Conservation (phyloP, 805 yeast species). For the Grigorovia transvaalensis region DNA sequence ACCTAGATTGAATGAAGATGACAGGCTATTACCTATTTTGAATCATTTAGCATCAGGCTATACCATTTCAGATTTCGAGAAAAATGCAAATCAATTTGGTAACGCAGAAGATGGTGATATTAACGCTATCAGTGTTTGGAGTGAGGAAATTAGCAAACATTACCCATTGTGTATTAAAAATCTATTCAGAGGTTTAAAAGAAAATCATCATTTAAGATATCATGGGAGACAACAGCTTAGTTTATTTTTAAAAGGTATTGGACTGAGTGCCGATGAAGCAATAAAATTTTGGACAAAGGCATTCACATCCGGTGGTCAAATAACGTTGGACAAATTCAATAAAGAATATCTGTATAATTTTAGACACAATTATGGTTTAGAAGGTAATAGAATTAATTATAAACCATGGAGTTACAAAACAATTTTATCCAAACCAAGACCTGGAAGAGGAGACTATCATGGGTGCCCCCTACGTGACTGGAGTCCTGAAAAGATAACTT, state of each 20-base stretch:
- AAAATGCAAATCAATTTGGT: constrained; percentile 26
- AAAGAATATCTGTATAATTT: constrained; percentile 85
- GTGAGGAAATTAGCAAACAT: constrained; percentile 44
- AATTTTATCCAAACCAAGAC: constrained; percentile 62
- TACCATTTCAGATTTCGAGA: constrained; percentile 40
- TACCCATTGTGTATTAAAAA: constrained; percentile 76
- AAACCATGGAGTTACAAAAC: constrained; percentile 78
- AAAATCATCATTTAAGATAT: constrained; percentile 66
- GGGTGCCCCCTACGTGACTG: constrained; percentile 91
- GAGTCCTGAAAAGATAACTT: constrained; percentile 49
- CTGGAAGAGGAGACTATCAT: constrained; percentile 59
- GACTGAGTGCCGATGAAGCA: constrained; percentile 80
- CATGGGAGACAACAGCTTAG: constrained; percentile 79
- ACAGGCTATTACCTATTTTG: constrained; percentile 74
- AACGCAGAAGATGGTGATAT: constrained; percentile 37
- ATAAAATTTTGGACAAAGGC: constrained; percentile 71
- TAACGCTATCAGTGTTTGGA: constrained; percentile 50
- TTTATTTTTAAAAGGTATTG: constrained; percentile 80
- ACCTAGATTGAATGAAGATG: constrained; percentile 85
- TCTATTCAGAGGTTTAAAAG: constrained; percentile 50
- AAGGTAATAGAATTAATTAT: constrained; percentile 80
- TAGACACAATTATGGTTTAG: constrained; percentile 83
- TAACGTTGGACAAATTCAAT: constrained; percentile 64
- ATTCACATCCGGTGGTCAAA: constrained; percentile 41
- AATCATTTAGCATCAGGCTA: constrained; percentile 69